Percentiles rank a stretch among this genome's conserved stretches.
phyloP scores from a whole-genome alignment of 169 alveolate species.

The Eimeria sp. region DNA sequence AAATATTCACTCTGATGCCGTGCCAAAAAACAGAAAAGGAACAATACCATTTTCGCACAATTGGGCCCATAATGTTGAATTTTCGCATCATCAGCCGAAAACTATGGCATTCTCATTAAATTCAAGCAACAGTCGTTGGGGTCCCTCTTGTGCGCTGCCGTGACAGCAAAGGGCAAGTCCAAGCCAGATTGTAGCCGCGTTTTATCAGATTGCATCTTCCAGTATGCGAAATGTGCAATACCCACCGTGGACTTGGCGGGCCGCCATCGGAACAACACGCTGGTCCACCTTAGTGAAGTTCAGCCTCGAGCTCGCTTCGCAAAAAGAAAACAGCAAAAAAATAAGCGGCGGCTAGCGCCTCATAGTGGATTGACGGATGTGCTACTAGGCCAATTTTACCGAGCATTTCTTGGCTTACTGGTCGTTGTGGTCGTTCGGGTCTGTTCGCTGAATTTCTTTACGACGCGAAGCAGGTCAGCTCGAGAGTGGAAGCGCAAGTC shows the following conservation, averaged over 20 bases:
- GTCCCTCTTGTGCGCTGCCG: not conserved
- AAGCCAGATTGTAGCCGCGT: not conserved
- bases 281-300: slow-evolving; percentile 74
- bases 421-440: slow-evolving; percentile 70
- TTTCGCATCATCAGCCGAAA: not conserved
- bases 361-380: not conserved
- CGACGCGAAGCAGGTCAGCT: slow-evolving; percentile 72
- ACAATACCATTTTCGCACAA: not conserved
- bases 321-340: not conserved
- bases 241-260: slow-evolving; percentile 78
- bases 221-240: not conserved
- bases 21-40: not conserved
- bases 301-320: slow-evolving; percentile 67
- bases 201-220: not conserved
- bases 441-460: slow-evolving; percentile 72
- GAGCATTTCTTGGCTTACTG: slow-evolving; percentile 23
- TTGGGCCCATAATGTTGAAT: not conserved
- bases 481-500: slow-evolving; percentile 74
- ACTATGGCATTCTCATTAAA: not conserved
- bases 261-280: slow-evolving; percentile 76
- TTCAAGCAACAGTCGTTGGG: not conserved
- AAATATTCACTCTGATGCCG: not conserved
- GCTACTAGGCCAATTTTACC: not conserved
- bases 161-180: not conserved
- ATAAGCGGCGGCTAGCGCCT: not conserved